phyloP scores from a whole-genome alignment of 2,329 filamentous ascomycete genomes.

The Hymenoscyphus salicellus region DNA sequence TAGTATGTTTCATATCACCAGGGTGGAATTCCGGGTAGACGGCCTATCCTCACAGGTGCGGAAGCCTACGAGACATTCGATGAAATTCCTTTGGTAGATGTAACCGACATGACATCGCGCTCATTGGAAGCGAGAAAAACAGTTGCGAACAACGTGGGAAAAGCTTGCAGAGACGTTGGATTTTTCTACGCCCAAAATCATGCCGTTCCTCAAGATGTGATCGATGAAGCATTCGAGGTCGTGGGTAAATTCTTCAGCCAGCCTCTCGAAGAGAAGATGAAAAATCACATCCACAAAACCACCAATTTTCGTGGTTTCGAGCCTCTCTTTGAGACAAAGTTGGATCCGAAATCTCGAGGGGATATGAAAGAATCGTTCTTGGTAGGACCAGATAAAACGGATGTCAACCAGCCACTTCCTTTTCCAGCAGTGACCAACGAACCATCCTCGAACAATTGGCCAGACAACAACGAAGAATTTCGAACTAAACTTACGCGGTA shows the following conservation, averaged over 20 bases:
- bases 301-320: constrained; percentile 29
- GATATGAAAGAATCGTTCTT: constrained; percentile 38
- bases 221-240: constrained; percentile 37
- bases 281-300: constrained; percentile 27
- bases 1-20: neutral
- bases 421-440: too few relatives aligned
- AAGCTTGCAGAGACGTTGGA: constrained; percentile 37
- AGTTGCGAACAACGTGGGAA: constrained; percentile 34
- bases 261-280: constrained; percentile 28
- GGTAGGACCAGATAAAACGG: too few relatives aligned
- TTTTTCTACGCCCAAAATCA: constrained; percentile 40
- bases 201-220: constrained; percentile 43
- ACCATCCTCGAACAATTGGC: constrained; percentile 45
- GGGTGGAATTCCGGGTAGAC: neutral
- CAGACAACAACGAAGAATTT: constrained; percentile 55
- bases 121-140: constrained; percentile 32
- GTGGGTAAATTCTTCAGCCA: constrained; percentile 26
- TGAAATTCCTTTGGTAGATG: constrained; percentile 40
- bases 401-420: too few relatives aligned
- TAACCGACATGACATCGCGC: constrained; percentile 32
- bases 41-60: neutral
- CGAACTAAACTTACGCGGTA: constrained; percentile 44
- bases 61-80: constrained; percentile 16
- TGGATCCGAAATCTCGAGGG: constrained; percentile 17
- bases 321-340: constrained; percentile 21